A percentile compares a stretch with the other conserved stretches of the same genome.
phyloP scores from a whole-genome alignment of 2,329 filamentous ascomycete species.

The Trichophyton rubrum region DNA sequence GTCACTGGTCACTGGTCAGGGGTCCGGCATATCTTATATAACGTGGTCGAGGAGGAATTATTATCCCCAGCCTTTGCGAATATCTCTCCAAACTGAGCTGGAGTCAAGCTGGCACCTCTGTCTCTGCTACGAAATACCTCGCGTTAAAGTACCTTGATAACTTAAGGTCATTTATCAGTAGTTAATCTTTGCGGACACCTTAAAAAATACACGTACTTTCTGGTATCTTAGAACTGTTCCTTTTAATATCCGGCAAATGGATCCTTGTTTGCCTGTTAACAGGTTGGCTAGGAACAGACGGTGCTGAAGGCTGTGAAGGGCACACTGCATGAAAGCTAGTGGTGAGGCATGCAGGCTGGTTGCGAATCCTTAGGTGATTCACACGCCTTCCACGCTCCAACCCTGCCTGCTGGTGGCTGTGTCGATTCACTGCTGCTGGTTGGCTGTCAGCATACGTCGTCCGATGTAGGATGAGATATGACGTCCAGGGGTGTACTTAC shows the following conservation, averaged over 20 bases:
- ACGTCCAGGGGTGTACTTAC: too few relatives aligned
- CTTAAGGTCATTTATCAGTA: too few relatives aligned
- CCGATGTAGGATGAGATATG: too few relatives aligned
- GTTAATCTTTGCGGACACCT: too few relatives aligned
- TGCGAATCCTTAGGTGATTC: neutral
- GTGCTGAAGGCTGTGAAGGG: neutral
- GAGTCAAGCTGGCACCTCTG: too few relatives aligned
- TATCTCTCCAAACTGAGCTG: too few relatives aligned
- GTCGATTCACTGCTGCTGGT: neutral
- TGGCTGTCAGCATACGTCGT: neutral
- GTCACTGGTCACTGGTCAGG: neutral
- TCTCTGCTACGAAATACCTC: neutral
- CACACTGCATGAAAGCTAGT: neutral
- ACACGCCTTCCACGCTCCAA: neutral
- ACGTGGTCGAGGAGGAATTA: neutral
- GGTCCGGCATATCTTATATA: neutral
- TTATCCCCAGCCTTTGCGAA: too few relatives aligned
- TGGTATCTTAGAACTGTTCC: neutral
- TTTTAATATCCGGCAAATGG: neutral
- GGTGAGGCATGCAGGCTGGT: neutral
- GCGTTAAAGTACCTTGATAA: neutral
- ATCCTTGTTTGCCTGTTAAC: neutral
- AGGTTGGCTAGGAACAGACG: neutral
- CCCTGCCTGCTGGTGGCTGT: neutral
- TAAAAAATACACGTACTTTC: too few relatives aligned